Base-by-base conservation (phyloP, 495 filamentous ascomycete genomes). In the Lepidopterella palustris region DNA sequence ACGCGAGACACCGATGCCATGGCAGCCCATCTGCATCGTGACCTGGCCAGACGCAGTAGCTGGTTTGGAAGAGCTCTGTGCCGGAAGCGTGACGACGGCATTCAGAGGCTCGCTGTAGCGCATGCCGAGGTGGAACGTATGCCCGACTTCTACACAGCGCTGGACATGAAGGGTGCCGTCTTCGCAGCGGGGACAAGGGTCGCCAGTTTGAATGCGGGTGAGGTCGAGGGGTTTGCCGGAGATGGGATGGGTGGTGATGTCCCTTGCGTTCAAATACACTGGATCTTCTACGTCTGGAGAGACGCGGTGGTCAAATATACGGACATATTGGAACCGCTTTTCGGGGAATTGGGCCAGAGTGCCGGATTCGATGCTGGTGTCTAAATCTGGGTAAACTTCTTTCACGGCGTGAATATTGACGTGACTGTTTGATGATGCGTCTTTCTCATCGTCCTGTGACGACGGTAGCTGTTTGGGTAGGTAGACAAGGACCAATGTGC, bases 91-190 rank as follows among this genome's bases (percentile, higher is more conserved):
- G 8, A 92, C 79, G 3, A 70, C 77, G 1, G 88, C 87, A 24
- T 80, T 71, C 3, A 97, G 77, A 0, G 89, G 85, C 20, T 82
- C 76, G 28, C 85, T 90, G 74, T 98, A 98, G 26, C 91, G 81
- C 0, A 88, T 92, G 18, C 92, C 92, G 1, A 98, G 85, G 71
- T 92, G 84, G 73, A 98, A 98, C 0, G 93, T 97, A 70, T 98
- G 93, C 10, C 90, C 93, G 0, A 98, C 78, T 71, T 98, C 93
- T 29, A 97, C 83, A 1, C 90, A 88, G 49, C 77, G 83, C 45
- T 87, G 83, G 5, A 85, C 76, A 20, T 74, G 79, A n/a, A 97
- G 74, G 4, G 62, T 73, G 1, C 89, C 89, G 0, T 78, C 59
- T 0, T 68, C 59, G 68, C 93, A 97, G 21, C 79, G 74, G 0